Conservation (phyloP, 176 grass and related monocot species). For the Ensete ventricosum region DNA sequence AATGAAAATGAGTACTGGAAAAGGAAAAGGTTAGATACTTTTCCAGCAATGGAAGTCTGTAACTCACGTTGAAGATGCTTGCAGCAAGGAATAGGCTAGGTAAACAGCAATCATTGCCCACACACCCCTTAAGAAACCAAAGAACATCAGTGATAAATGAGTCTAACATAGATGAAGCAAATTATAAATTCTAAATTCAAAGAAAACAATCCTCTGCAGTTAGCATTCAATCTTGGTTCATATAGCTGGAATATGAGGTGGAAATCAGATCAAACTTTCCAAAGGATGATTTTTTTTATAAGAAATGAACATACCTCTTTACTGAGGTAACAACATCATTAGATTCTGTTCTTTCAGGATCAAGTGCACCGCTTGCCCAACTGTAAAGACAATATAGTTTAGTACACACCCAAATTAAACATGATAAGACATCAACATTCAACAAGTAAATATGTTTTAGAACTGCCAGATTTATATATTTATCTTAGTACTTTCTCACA, state of each 20-base stretch:
- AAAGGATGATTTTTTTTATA: background rate
- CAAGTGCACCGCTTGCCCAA: constrained; percentile 85
- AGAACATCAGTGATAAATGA: background rate
- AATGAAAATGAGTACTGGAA: background rate
- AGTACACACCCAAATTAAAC: background rate
- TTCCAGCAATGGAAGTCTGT: background rate
- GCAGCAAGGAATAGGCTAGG: constrained; percentile 97
- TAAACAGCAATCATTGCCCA: constrained; percentile 96
- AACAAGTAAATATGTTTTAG: background rate
- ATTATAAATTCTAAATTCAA: background rate
- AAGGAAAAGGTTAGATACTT: background rate
- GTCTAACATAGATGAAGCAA: background rate
- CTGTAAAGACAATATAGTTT: constrained; percentile 34
- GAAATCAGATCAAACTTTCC: background rate
- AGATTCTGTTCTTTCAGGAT: constrained; percentile 66
- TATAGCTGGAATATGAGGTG: background rate
- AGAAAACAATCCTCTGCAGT: background rate
- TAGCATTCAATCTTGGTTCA: too few relatives aligned
- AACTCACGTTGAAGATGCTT: constrained; percentile 97
- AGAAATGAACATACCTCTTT: constrained; percentile 49
- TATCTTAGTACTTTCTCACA: too few relatives aligned
- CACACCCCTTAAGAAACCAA: constrained; percentile 52
- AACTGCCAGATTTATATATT: too few relatives aligned
- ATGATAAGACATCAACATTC: constrained; percentile 11
- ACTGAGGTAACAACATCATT: constrained; percentile 60